Base-by-base conservation (phyloP, 768 basidiomycete species). In the Baorangia bicolor region DNA sequence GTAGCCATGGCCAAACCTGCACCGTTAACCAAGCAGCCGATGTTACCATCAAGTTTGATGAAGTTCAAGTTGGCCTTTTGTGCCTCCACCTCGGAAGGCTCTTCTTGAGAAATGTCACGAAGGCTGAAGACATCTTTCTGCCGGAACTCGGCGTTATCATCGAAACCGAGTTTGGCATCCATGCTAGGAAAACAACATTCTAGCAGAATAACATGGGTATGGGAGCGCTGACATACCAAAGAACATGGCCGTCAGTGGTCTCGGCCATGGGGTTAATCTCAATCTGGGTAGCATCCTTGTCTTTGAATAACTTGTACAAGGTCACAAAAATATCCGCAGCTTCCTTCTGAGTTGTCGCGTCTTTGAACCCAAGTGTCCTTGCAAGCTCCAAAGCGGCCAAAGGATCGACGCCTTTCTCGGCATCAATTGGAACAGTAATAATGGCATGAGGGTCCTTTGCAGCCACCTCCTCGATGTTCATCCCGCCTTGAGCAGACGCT, bases 141-240 rank as follows among this genome's bases (percentile, higher is more conserved):
- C 58, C 97, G 89, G 84, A 99, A 99, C 69, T 94, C 94, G 35
- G 97, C 97, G 69, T 99, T 98, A 72, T 99, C 97, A 66, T 99
- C 97, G 66, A 99, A 99, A n/a, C 94, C 94, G 58, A 98, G 93
- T 74, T 99, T 99, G 71, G 97, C 97, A 73, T 99, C 97, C 97
- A 99, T 98, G 78, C 95, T 96, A 61, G 13, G 58, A 43, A 54
- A 33, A 45, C 23, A 48, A 34, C 2, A 12, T 34, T 54, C 30
- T 35, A 52, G 57, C 7, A 48, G 5, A 38, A 27, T 13, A 10
- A 28, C 28, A 31, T 21, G 20, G 48, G 41, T 9, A 33, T 34
- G 47, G 16, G 13, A 59, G 52, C 4, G n/a, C n/a, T n/a, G 35
- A 39, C 83, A 61, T 64, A 93, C 94, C 96, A 98, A 47, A 98